Evolutionary conservation across 2,329 filamentous ascomycete species (phyloP).

Genomic region (Phaeosphaeriaceae sp.): DNA sequence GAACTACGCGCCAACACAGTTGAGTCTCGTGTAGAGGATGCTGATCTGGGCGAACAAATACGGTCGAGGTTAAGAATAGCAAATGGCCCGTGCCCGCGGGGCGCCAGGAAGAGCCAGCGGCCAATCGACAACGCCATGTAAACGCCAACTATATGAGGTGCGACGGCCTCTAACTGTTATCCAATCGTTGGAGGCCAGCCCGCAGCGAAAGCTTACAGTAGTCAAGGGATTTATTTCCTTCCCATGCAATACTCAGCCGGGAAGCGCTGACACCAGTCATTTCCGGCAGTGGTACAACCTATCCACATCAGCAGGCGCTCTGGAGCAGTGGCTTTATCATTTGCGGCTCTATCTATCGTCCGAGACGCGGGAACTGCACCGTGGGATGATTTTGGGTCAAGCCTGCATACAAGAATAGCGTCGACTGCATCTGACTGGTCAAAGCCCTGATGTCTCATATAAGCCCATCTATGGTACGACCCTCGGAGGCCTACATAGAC

Average conservation of each 20-base stretch:
- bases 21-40: conserved; percentile 1
- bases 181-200: conserved; percentile 28
- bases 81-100: conserved; percentile 13
- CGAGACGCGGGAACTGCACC: conserved; percentile 26
- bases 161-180: conserved; percentile 13
- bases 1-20: conserved; percentile 14
- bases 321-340: conserved; percentile 19
- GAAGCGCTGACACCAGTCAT: conserved; percentile 38
- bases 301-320: conserved; percentile 41
- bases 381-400: conserved; percentile 23
- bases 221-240: conserved; percentile 32
- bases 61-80: conserved; percentile 23
- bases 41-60: conserved; percentile 4
- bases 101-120: conserved; percentile 16
- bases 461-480: conserved; percentile 27
- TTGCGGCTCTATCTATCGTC: conserved; percentile 32
- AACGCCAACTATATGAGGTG: conserved; percentile 28
- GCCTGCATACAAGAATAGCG: conserved; percentile 38
- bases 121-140: conserved; percentile 30
- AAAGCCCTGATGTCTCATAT: conserved; percentile 26
- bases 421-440: conserved; percentile 32
- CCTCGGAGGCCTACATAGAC: conserved; percentile 43
- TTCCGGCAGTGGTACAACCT: conserved; percentile 22
- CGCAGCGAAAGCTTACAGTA: conserved; percentile 17
- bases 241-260: conserved; percentile 18